A percentile compares a stretch with the other conserved stretches of the same genome.
Conservation (phyloP, 257 asterid species). For the Solanum chilense region DNA sequence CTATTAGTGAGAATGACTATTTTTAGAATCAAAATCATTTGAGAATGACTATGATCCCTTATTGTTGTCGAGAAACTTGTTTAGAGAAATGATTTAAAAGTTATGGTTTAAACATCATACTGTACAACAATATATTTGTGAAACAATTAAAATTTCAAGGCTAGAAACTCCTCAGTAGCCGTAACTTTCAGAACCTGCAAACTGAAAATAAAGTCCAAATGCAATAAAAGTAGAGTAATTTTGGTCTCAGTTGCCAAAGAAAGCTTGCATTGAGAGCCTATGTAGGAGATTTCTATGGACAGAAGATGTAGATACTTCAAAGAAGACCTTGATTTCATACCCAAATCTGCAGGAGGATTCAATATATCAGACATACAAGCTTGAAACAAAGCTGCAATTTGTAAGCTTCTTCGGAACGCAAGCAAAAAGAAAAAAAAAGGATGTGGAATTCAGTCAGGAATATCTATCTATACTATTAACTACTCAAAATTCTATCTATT, state of each 20-base stretch:
- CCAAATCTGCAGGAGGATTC: not conserved
- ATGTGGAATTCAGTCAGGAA: not conserved
- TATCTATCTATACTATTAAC: not conserved
- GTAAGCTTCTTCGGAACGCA: not conserved
- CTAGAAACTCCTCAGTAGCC: not conserved
- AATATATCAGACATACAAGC: not conserved
- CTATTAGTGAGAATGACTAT: not conserved
- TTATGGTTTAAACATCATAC: not conserved
- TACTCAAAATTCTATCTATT: not conserved
- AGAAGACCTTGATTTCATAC: not conserved
- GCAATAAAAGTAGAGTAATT: not conserved
- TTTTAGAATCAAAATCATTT: not conserved
- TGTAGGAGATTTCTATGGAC: not conserved
- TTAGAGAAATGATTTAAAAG: not conserved
- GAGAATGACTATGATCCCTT: not conserved
- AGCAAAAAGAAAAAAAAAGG: not conserved
- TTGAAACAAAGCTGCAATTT: not conserved
- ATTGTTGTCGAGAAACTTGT: not conserved
- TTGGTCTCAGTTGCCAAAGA: not conserved
- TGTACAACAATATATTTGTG: not conserved
- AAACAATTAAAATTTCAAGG: not conserved
- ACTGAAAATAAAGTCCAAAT: not conserved
- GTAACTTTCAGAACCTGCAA: not conserved
- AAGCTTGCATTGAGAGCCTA: not conserved
- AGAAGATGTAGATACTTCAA: not conserved